These are phyloP conservation scores for Dactylellina drechsleri DNA, from an alignment of 2,329 filamentous ascomycete species.

Conservation along the genomic window DNA sequence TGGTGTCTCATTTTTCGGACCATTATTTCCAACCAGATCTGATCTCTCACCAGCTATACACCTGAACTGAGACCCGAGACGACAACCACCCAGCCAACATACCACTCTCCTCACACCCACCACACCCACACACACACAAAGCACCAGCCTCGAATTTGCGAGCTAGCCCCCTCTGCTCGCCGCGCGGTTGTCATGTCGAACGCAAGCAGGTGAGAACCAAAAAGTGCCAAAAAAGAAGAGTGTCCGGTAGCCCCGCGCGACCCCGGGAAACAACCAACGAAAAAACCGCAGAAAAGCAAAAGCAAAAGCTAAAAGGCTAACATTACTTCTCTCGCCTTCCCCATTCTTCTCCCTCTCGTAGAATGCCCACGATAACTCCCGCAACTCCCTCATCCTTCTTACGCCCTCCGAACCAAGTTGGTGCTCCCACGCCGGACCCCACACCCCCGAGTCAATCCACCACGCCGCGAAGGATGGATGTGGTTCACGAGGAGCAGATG, in stretches of 20 bases:
- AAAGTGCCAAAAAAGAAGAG: not conserved
- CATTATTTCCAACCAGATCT: too few relatives aligned
- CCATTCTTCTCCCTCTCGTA: conserved; percentile 7
- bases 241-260: conserved; percentile 8
- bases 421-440: conserved; percentile 27
- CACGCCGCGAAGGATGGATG: conserved; percentile 29
- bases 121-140: too few relatives aligned
- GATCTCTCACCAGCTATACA: too few relatives aligned
- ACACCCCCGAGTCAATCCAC: conserved; percentile 32
- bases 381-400: conserved; percentile 55
- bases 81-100: too few relatives aligned
- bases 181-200: conserved; percentile 24
- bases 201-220: conserved; percentile 26
- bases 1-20: too few relatives aligned
- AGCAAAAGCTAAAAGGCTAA: conserved; percentile 20
- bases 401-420: conserved; percentile 33
- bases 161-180: not conserved
- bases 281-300: conserved; percentile 11
- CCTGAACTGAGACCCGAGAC: too few relatives aligned
- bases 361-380: conserved; percentile 54
- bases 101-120: too few relatives aligned
- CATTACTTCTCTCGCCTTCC: conserved; percentile 7
- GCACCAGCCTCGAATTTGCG: too few relatives aligned
- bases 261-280: not conserved
- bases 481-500: conserved; percentile 45